A percentile compares a stretch with the other conserved stretches of the same genome.
These are phyloP conservation scores for Cyanodermella asteris DNA, from an alignment of 2,329 filamentous ascomycete genomes.

Conservation along the genomic window DNA sequence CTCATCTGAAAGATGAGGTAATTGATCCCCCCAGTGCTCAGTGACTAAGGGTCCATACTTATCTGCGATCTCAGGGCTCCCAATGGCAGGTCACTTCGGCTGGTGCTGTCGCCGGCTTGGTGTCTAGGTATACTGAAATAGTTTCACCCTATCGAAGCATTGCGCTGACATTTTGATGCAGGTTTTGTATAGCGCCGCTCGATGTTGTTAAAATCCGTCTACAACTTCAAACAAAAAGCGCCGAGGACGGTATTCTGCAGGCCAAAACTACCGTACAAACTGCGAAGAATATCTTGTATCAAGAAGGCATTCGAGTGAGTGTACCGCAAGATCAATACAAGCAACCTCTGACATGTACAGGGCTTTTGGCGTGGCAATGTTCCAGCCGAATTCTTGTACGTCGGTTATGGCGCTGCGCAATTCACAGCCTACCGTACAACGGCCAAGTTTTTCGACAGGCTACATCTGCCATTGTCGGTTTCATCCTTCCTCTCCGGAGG, in stretches of 20 bases:
- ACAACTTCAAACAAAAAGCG: conserved; percentile 74
- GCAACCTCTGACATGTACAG: conserved; percentile 7
- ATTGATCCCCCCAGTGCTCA: conserved; percentile 1
- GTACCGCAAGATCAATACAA: conserved; percentile 1
- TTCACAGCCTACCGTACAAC: conserved; percentile 71
- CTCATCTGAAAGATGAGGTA: conserved; percentile 50
- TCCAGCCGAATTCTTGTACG: conserved; percentile 81
- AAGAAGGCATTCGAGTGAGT: conserved; percentile 55
- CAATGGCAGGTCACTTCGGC: conserved; percentile 42
- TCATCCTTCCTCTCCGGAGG: conserved; percentile 74
- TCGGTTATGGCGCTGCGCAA: conserved; percentile 73
- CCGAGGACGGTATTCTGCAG: conserved; percentile 50
- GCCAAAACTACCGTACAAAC: conserved; percentile 41
- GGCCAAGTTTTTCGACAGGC: conserved; percentile 41
- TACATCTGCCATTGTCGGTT: conserved; percentile 39
- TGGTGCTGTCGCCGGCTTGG: conserved; percentile 55
- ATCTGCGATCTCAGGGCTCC: conserved; percentile 31
- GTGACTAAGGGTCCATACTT: background rate
- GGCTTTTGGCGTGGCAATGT: conserved; percentile 96
- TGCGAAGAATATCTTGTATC: conserved; percentile 48
- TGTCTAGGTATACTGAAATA: conserved; percentile 48
- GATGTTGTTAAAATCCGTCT: conserved; percentile 97
- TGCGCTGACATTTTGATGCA: conserved; percentile 19
- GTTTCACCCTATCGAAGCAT: too few species aligned
- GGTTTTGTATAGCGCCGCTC: conserved; percentile 82